Percentiles rank a stretch among this genome's conserved stretches.
phyloP scores from a whole-genome alignment of 768 basidiomycete species.

The Leccinum ochraceum region DNA sequence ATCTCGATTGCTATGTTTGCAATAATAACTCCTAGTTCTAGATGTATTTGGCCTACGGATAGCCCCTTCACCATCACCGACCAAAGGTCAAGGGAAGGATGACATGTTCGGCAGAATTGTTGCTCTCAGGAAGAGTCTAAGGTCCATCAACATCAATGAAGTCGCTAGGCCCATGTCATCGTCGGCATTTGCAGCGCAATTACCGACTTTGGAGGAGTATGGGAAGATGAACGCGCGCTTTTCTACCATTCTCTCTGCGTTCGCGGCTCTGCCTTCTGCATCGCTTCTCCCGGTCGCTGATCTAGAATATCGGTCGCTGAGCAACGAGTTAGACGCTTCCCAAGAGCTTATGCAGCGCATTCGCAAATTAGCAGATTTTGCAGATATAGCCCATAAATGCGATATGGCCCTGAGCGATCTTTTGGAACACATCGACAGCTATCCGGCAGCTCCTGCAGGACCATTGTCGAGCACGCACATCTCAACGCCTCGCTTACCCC shows the following conservation, averaged over 20 bases:
- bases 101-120: conserved; percentile 53
- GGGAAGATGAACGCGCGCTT: conserved; percentile 51
- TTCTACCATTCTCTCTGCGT: conserved; percentile 44
- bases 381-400: conserved; percentile 50
- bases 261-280: conserved; percentile 46
- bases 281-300: conserved; percentile 44
- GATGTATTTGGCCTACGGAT: conserved; percentile 59
- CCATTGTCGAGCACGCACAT: conserved; percentile 52
- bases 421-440: conserved; percentile 84
- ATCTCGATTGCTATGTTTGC: conserved; percentile 1
- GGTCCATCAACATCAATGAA: conserved; percentile 60
- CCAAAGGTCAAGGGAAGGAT: conserved; percentile 41
- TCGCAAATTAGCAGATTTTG: conserved; percentile 55
- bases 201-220: conserved; percentile 55
- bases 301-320: conserved; percentile 63
- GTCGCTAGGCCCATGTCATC: conserved; percentile 43
- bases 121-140: conserved; percentile 57
- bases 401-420: conserved; percentile 83
- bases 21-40: conserved; percentile 23
- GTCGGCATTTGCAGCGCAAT: conserved; percentile 36
- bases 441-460: conserved; percentile 59
- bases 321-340: conserved; percentile 56
- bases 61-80: conserved; percentile 34
- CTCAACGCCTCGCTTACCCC: conserved; percentile 42
- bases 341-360: conserved; percentile 51